Evolutionary conservation across 1,284 basidiomycete genomes (phyloP), one percentile per base, ranked within the genome.

Genomic region (Peniophora sp.): DNA sequence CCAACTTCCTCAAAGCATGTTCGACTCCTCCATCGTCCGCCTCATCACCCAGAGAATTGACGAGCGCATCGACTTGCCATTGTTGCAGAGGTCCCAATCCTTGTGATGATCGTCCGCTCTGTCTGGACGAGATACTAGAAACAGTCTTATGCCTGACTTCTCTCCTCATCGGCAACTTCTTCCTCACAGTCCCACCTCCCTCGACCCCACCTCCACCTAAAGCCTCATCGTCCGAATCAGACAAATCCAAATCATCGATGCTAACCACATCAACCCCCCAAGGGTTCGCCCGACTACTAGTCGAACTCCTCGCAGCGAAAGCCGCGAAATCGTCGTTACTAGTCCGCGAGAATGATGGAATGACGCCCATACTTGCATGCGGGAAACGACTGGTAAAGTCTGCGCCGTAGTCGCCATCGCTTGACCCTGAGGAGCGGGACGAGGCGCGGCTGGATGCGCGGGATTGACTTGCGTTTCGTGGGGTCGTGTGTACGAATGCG

Each of bases 11-110:
- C 53, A 94, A 63, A 5, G 92, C 91, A 8, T 83, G 85, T 48
- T 92, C 89, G 16, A 89, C 85, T 58, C 88, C 90, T 0, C 89
- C 89, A 2, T 65, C 74, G 53, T 83, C 85, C 20, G 79, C 86
- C 8, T 89, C 80, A 52, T 89, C 83, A 56, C 81, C 86, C 50
- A 91, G 65, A 19, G 84, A 85, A 54, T 90, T 85, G 23, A 88
- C 74, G 32, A 91, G 70, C 25, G 88, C 87, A 58, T 86, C 85
- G 59, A 90, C 69, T 59, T 90, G 88, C 89, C 89, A 91, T 49
- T 80, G 78, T 16, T 84, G 78, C 32, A 89, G 79, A 20, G 66
- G 68, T 2, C 78, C 79, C n/a, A 78, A 62, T 2, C 55, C 55
- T n/a, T 20, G n/a, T n/a, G 74, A 78, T 16, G 66, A 68, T 51